Percentiles rank a stretch among this genome's conserved stretches.
Conservation (phyloP, 495 filamentous ascomycete genomes). For the Pyrenula aspistea region DNA sequence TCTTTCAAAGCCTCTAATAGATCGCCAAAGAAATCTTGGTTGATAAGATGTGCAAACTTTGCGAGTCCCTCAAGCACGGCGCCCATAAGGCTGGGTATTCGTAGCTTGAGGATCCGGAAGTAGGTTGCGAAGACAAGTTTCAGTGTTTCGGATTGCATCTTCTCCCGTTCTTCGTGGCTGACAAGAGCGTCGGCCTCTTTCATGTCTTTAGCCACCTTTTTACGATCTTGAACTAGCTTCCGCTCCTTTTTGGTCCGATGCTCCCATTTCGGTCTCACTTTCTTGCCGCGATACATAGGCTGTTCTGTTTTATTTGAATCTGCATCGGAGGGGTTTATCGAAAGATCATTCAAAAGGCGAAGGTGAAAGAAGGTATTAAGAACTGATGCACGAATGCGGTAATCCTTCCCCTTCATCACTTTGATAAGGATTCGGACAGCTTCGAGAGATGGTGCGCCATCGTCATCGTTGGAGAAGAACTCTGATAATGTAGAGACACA, state of each 20-base stretch:
- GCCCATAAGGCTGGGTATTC: slow-evolving; percentile 70
- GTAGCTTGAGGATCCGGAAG: slow-evolving; percentile 82
- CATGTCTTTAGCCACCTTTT: slow-evolving; percentile 85
- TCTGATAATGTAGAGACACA: slow-evolving; percentile 70
- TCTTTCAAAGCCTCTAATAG: slow-evolving; percentile 89
- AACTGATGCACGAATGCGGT: slow-evolving; percentile 68
- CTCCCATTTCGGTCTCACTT: slow-evolving; percentile 59
- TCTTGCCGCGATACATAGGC: slow-evolving; percentile 36
- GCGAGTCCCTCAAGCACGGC: slow-evolving; percentile 87
- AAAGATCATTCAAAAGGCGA: slow-evolving; percentile 76
- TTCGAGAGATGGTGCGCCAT: slow-evolving; percentile 77
- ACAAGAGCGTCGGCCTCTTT: slow-evolving; percentile 81
- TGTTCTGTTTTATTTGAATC: slow-evolving; percentile 13
- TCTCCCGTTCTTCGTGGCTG: slow-evolving; percentile 80
- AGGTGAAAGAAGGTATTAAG: slow-evolving; percentile 87
- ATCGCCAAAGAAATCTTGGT: slow-evolving; percentile 96
- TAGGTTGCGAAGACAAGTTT: slow-evolving; percentile 93
- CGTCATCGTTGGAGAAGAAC: slow-evolving; percentile 76
- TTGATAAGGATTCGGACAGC: slow-evolving; percentile 74
- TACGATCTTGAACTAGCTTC: slow-evolving; percentile 69
- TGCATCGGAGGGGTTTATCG: slow-evolving; percentile 57
- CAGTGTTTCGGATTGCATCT: slow-evolving; percentile 84
- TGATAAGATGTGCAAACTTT: slow-evolving; percentile 88
- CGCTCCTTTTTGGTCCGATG: slow-evolving; percentile 65
- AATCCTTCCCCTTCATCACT: slow-evolving; percentile 84